phyloP scores from a whole-genome alignment of 768 basidiomycete species.

The Boletus vinaceobasis region DNA sequence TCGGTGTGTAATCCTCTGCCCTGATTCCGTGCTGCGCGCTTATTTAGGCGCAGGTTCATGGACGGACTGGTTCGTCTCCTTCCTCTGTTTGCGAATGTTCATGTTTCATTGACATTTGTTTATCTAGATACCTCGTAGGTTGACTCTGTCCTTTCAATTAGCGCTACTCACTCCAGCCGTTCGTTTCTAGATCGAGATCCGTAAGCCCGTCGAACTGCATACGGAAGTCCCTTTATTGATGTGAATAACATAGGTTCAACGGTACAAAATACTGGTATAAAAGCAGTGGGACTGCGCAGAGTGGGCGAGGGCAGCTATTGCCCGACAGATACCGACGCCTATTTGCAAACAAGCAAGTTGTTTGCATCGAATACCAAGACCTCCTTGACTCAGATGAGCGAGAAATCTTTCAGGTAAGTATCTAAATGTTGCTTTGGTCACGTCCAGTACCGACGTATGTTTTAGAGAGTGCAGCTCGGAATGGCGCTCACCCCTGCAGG shows the following conservation, averaged over 20 bases:
- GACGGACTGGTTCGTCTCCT: conserved; percentile 55
- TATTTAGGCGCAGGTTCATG: conserved; percentile 49
- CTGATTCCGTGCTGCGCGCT: not conserved
- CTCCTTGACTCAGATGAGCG: conserved; percentile 55
- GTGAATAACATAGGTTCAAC: conserved; percentile 3
- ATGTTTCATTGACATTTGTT: conserved; percentile 5
- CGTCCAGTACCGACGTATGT: not conserved
- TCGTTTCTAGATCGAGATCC: conserved; percentile 38
- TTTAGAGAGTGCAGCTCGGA: conserved; percentile 71
- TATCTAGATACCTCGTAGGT: conserved; percentile 55
- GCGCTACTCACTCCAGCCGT: not conserved
- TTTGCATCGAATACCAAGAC: conserved; percentile 75
- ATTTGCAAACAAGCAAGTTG: conserved; percentile 73
- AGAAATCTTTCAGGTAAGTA: conserved; percentile 69
- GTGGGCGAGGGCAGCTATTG: conserved; percentile 35
- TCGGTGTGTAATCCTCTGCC: conserved; percentile 40
- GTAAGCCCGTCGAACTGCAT: conserved; percentile 33
- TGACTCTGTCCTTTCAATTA: not conserved
- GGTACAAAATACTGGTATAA: conserved; percentile 56
- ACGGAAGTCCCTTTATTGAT: not conserved
- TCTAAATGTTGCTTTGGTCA: not conserved
- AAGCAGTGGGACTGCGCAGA: conserved; percentile 7
- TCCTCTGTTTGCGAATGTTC: not conserved
- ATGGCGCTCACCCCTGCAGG: conserved; percentile 74
- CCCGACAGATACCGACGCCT: conserved; percentile 54